A percentile compares a stretch with the other conserved stretches of the same genome.
These are phyloP conservation scores for Saccharomycopsis olivae DNA, from an alignment of 805 yeast species.

Conservation along the genomic window DNA sequence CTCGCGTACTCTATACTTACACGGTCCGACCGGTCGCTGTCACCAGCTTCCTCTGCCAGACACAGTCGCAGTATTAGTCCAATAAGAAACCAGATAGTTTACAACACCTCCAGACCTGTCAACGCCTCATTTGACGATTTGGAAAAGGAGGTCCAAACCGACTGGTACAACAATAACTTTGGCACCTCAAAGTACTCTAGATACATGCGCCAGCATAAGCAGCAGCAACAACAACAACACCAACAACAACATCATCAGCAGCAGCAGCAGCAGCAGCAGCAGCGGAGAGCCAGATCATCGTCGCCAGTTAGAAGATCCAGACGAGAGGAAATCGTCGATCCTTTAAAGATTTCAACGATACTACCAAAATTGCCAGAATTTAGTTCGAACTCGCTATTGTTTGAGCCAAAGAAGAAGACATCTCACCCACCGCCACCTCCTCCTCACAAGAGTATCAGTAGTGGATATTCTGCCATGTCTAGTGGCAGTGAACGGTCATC, in stretches of 20 bases:
- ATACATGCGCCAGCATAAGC: not conserved
- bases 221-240: not conserved
- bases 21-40: no score
- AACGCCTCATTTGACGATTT: conserved; percentile 24
- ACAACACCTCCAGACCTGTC: no score
- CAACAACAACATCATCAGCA: not conserved
- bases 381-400: no score
- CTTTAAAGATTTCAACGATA: conserved; percentile 10
- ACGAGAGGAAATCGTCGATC: not conserved
- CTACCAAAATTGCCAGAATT: conserved; percentile 14
- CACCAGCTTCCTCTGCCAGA: not conserved
- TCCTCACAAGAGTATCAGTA: conserved; percentile 6
- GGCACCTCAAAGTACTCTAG: conserved; percentile 12
- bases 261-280: no score
- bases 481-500: not conserved
- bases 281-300: not conserved
- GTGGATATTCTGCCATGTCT: not conserved
- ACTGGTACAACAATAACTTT: conserved; percentile 19
- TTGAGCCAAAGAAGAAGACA: no score
- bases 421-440: conserved; percentile 13
- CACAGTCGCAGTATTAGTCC: conserved; percentile 5
- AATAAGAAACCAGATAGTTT: not conserved
- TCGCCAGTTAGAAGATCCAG: not conserved
- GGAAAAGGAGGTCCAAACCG: conserved; percentile 26
- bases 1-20: conserved; percentile 10